These are phyloP conservation scores for Dorcoceras hygrometricum DNA, from an alignment of 257 asterid genomes.

Conservation along the genomic window DNA sequence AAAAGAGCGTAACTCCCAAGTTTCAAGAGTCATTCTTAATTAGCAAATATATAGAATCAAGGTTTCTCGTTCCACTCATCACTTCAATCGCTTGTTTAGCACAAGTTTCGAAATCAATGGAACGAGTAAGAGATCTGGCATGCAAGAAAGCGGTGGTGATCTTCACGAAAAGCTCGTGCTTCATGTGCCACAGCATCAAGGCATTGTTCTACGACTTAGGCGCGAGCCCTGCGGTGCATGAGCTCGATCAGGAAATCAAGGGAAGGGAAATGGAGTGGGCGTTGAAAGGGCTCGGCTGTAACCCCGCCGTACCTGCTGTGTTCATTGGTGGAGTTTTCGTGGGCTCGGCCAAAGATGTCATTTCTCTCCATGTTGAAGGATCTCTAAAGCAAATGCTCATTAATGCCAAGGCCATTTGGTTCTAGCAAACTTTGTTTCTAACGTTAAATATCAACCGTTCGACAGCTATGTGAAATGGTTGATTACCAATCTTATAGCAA, in stretches of 20 bases:
- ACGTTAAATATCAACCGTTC: not conserved
- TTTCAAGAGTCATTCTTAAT: constrained; percentile 3
- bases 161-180: constrained; percentile 83
- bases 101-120: constrained; percentile 33
- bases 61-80: not conserved
- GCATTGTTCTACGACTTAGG: constrained; percentile 70
- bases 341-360: constrained; percentile 66
- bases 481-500: not conserved
- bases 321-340: constrained; percentile 65
- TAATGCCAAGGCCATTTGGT: constrained; percentile 71
- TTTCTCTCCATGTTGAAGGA: constrained; percentile 76
- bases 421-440: constrained; percentile 25
- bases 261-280: constrained; percentile 70
- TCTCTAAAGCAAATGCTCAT: constrained; percentile 65
- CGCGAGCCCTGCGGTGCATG: constrained; percentile 74
- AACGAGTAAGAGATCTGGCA: constrained; percentile 57
- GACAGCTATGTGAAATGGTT: not conserved
- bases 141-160: constrained; percentile 70
- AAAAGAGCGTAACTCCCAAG: not conserved
- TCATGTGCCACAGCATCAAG: constrained; percentile 88
- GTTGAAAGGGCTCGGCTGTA: constrained; percentile 59
- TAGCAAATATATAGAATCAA: not conserved
- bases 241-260: constrained; percentile 53
- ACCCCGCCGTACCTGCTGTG: constrained; percentile 70
- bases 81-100: not conserved